Evolutionary conservation across 345 rosid species (phyloP).

Genomic region (Pugionium cornutum): DNA sequence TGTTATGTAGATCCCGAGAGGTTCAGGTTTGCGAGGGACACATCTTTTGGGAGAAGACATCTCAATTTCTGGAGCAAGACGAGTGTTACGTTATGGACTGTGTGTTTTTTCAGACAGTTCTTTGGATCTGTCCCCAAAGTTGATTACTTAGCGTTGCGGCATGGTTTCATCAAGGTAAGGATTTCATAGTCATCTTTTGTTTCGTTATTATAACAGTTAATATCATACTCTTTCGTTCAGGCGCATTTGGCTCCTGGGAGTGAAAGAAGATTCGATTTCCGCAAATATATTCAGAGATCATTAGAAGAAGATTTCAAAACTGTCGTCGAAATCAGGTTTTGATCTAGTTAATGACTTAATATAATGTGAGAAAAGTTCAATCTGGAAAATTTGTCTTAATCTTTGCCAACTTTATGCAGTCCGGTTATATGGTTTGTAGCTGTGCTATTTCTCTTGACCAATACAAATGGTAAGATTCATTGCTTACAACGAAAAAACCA

Average conservation of each 20-base stretch:
- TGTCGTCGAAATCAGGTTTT: constrained; percentile 66
- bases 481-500: background rate
- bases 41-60: constrained; percentile 93
- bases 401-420: constrained; percentile 50
- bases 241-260: constrained; percentile 68
- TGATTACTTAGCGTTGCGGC: constrained; percentile 74
- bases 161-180: constrained; percentile 74
- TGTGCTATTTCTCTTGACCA: constrained; percentile 66
- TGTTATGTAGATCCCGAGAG: constrained; percentile 80
- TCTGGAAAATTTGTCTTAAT: background rate
- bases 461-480: constrained; percentile 58
- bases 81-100: constrained; percentile 68
- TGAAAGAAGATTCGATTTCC: constrained; percentile 57
- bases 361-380: background rate
- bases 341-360: background rate
- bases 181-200: background rate
- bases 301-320: constrained; percentile 69
- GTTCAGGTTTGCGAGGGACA: constrained; percentile 90
- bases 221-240: constrained; percentile 33
- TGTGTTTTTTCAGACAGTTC: constrained; percentile 68
- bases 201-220: no score
- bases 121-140: constrained; percentile 65
- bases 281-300: constrained; percentile 73
- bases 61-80: constrained; percentile 72
- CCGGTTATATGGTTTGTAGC: constrained; percentile 65